A percentile compares a stretch with the other conserved stretches of the same genome.
These are phyloP conservation scores for Colletotrichum noveboracense DNA, from an alignment of 2,329 filamentous ascomycete genomes.

Conservation along the genomic window DNA sequence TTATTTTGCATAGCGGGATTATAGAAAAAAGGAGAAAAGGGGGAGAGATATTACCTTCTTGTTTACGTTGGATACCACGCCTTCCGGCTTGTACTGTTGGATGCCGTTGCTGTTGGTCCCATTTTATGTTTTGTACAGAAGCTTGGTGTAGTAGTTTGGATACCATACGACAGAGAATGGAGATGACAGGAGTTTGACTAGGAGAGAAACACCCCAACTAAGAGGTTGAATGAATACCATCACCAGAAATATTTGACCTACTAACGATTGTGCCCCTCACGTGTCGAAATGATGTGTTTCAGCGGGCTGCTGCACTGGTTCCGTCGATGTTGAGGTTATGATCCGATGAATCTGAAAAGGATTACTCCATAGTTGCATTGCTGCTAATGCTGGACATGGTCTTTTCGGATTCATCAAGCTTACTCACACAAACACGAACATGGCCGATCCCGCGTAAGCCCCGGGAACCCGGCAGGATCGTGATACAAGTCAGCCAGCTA, in stretches of 20 bases:
- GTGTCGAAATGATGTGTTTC: background rate
- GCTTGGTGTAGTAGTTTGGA: background rate
- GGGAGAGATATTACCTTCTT: background rate
- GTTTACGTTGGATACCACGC: background rate
- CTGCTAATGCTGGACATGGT: background rate
- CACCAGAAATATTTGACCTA: background rate
- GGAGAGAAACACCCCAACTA: background rate
- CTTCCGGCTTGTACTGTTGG: background rate
- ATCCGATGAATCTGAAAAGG: background rate
- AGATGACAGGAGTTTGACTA: background rate
- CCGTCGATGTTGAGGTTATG: background rate
- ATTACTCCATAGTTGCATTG: background rate
- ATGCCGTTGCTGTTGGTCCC: background rate
- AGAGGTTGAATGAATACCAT: background rate
- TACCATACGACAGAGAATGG: background rate
- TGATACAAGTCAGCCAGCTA: background rate
- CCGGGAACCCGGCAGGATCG: background rate
- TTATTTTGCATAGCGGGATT: slow-evolving; percentile 15
- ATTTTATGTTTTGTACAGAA: background rate
- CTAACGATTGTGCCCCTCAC: background rate
- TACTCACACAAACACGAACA: background rate
- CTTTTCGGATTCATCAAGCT: background rate
- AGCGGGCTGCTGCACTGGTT: background rate
- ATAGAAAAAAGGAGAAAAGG: background rate
- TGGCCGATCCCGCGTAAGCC: background rate